phyloP scores from a whole-genome alignment of 805 yeast genomes.

The Nakazawaea anatomiae region DNA sequence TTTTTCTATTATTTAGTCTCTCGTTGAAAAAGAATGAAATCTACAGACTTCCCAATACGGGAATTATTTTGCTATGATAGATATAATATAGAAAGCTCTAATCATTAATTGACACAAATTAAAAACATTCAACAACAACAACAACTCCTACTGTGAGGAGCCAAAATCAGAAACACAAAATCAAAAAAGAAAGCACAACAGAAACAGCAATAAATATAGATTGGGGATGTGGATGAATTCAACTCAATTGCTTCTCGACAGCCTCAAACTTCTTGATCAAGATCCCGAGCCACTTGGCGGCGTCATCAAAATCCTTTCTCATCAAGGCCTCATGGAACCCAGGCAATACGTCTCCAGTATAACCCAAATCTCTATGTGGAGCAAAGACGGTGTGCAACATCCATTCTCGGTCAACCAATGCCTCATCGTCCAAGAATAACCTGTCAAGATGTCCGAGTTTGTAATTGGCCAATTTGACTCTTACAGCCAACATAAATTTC shows the following conservation, averaged over 20 bases:
- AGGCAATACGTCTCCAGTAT: conserved; percentile 48
- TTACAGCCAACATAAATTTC: conserved; percentile 55
- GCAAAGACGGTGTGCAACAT: conserved; percentile 61
- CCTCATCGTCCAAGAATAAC: conserved; percentile 40
- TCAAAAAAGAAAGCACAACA: neutral
- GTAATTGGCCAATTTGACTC: conserved; percentile 47
- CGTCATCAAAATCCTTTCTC: conserved; percentile 36
- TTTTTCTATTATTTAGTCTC: too few relatives aligned
- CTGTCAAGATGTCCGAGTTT: conserved; percentile 52
- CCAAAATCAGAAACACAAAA: too few relatives aligned
- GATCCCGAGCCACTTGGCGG: conserved; percentile 38
- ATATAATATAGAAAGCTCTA: too few relatives aligned
- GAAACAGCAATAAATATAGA: conserved; percentile 17
- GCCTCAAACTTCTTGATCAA: conserved; percentile 27
- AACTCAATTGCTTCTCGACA: conserved; percentile 18
- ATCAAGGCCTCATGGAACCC: conserved; percentile 52
- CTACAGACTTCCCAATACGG: too few relatives aligned
- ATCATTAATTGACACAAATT: too few relatives aligned
- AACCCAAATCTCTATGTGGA: conserved; percentile 48
- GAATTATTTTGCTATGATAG: too few relatives aligned
- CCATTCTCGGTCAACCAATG: conserved; percentile 49
- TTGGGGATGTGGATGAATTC: neutral
- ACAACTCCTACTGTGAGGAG: too few relatives aligned
- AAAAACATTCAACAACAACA: too few relatives aligned
- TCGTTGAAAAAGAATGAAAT: too few relatives aligned